Conservation (phyloP, 345 rosid species). For the Populus simonii region DNA sequence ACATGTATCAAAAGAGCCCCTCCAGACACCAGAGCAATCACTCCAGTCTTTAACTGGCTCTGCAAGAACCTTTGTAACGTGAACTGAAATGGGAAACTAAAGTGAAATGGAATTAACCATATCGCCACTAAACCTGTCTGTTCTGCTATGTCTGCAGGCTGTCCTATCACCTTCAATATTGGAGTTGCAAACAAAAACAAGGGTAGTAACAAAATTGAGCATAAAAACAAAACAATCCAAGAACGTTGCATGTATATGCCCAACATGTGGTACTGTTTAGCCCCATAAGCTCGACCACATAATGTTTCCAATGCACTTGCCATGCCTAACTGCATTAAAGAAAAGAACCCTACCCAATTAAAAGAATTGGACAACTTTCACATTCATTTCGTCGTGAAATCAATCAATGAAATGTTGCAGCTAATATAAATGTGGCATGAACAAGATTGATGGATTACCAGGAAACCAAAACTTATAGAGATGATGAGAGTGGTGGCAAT, state of each 20-base stretch:
- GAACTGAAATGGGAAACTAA: conserved; percentile 58
- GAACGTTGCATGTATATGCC: conserved; percentile 57
- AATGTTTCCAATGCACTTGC: conserved; percentile 57
- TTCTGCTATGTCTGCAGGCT: conserved; percentile 43
- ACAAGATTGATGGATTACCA: conserved; percentile 18
- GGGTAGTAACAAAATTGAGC: conserved; percentile 45
- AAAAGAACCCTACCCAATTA: background rate
- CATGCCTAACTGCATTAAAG: conserved; percentile 44
- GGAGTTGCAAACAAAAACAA: conserved; percentile 44
- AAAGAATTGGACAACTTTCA: background rate
- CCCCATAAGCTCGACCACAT: conserved; percentile 62
- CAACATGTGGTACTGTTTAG: conserved; percentile 39
- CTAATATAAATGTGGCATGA: background rate
- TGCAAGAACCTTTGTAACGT: conserved; percentile 52
- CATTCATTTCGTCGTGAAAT: too few species aligned
- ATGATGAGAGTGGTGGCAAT: conserved; percentile 52
- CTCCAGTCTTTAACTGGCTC: conserved; percentile 51
- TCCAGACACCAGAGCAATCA: conserved; percentile 43
- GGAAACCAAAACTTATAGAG: conserved; percentile 42
- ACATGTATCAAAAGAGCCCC: conserved; percentile 41
- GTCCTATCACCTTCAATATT: conserved; percentile 49
- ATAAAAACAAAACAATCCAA: conserved; percentile 45
- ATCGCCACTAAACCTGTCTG: conserved; percentile 45
- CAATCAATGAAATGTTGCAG: background rate
- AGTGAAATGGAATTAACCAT: conserved; percentile 58